These are phyloP conservation scores for Daldinia loculata DNA, from an alignment of 495 filamentous ascomycete genomes.

Conservation along the genomic window DNA sequence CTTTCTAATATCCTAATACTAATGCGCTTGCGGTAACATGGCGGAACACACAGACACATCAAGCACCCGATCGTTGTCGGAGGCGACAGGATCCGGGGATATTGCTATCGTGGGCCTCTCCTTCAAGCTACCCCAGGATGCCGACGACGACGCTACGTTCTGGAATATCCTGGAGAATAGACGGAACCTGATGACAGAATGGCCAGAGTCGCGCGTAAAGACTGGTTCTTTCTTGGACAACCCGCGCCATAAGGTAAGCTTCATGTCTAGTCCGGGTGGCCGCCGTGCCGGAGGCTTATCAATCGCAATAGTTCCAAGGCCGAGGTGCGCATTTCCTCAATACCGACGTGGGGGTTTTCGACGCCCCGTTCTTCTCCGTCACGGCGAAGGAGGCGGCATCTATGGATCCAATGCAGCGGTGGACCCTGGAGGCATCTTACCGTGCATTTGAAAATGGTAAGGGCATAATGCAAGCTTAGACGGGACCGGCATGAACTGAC, in stretches of 20 bases:
- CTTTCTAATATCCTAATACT: conserved; percentile 6
- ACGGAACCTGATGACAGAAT: conserved; percentile 7
- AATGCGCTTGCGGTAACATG: not conserved
- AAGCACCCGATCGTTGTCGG: not conserved
- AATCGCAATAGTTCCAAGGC: conserved; percentile 2
- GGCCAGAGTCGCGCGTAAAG: conserved; percentile 7
- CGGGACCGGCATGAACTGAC: not conserved
- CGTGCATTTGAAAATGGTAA: conserved; percentile 58
- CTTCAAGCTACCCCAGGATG: conserved; percentile 13
- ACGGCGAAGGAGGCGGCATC: conserved; percentile 58
- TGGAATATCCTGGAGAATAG: conserved; percentile 3
- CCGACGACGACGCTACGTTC: conserved; percentile 3
- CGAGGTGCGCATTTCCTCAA: conserved; percentile 13
- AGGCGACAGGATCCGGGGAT: not conserved
- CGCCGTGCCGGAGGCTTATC: not conserved
- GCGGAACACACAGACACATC: conserved; percentile 5
- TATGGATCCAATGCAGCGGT: conserved; percentile 44
- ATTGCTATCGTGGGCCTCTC: conserved; percentile 10
- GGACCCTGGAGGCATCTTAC: conserved; percentile 62
- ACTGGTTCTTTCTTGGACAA: conserved; percentile 4
- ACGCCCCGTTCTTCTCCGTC: conserved; percentile 63
- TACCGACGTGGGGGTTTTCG: conserved; percentile 58
- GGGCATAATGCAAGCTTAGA: not conserved
- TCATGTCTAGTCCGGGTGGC: not conserved
- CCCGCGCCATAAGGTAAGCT: conserved; percentile 3